Conservation (phyloP, 805 yeast species). For the Suhomyces kilbournensis region DNA sequence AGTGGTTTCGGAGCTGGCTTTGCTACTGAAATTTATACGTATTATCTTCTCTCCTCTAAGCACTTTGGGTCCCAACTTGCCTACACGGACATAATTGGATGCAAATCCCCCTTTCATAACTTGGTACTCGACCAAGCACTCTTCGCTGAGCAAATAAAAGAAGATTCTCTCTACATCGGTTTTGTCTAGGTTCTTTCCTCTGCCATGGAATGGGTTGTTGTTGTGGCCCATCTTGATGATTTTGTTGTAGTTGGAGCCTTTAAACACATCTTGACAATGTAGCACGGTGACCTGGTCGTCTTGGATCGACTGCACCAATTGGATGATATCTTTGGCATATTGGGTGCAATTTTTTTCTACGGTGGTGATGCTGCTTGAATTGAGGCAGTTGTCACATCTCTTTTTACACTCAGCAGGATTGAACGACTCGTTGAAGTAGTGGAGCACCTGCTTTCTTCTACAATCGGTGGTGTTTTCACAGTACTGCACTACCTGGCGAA, state of each 20-base stretch:
- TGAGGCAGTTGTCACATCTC: conserved; percentile 82
- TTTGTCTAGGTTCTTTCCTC: conserved; percentile 61
- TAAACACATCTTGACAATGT: conserved; percentile 78
- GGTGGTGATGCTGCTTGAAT: conserved; percentile 37
- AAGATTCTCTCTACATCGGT: conserved; percentile 79
- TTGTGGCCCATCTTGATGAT: conserved; percentile 64
- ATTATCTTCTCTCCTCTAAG: conserved; percentile 44
- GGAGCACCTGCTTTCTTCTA: conserved; percentile 82
- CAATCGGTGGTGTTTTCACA: conserved; percentile 92
- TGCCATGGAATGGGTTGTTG: conserved; percentile 59
- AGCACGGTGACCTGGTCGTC: conserved; percentile 65
- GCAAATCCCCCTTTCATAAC: conserved; percentile 80
- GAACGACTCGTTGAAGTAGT: conserved; percentile 84
- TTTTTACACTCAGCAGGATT: conserved; percentile 61
- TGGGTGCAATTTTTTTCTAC: conserved; percentile 67
- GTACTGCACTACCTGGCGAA: conserved; percentile 82
- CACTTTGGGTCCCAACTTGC: conserved; percentile 52
- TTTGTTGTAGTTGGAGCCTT: conserved; percentile 66
- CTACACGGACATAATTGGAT: conserved; percentile 65
- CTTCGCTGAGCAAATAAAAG: conserved; percentile 67
- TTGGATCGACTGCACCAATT: conserved; percentile 56
- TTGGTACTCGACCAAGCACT: conserved; percentile 67
- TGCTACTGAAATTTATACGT: conserved; percentile 48
- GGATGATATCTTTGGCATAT: conserved; percentile 56
- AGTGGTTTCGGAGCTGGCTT: conserved; percentile 9